These are phyloP conservation scores for Passalora sequoiae DNA, from an alignment of 2,329 filamentous ascomycete genomes.

Conservation along the genomic window DNA sequence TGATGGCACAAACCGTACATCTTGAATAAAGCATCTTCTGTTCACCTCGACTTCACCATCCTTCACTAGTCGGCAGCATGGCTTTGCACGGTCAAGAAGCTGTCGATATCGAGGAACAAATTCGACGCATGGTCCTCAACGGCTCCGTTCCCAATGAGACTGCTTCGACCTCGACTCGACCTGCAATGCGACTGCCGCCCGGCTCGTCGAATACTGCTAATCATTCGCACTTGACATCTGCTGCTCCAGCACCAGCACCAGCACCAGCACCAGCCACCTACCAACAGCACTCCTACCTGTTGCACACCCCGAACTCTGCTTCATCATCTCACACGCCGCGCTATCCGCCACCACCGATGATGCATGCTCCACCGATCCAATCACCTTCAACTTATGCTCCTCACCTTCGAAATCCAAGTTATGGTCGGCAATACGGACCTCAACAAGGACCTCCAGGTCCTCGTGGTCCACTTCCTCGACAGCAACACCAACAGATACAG, in stretches of 20 bases:
- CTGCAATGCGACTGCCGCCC: conserved; percentile 3
- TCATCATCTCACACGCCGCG: conserved; percentile 12
- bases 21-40: too few relatives aligned
- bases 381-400: conserved; percentile 1
- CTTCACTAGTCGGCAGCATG: too few relatives aligned
- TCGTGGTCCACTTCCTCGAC: conserved; percentile 9
- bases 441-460: too few relatives aligned
- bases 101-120: too few relatives aligned
- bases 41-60: too few relatives aligned
- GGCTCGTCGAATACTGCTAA: too few relatives aligned
- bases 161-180: conserved; percentile 6
- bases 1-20: too few relatives aligned
- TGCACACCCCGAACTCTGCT: conserved; percentile 8
- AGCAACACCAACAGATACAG: conserved; percentile 22
- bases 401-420: conserved; percentile 3
- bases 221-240: too few relatives aligned
- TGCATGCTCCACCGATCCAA: background rate
- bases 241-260: too few relatives aligned
- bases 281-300: conserved; percentile 8
- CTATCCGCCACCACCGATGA: conserved; percentile 9
- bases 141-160: conserved; percentile 20
- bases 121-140: conserved; percentile 59
- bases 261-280: background rate
- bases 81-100: too few relatives aligned
- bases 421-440: too few relatives aligned